A percentile compares a stretch with the other conserved stretches of the same genome.
These are phyloP conservation scores for Aspergillus tubingensis DNA, from an alignment of 2,329 filamentous ascomycete species.

Conservation along the genomic window DNA sequence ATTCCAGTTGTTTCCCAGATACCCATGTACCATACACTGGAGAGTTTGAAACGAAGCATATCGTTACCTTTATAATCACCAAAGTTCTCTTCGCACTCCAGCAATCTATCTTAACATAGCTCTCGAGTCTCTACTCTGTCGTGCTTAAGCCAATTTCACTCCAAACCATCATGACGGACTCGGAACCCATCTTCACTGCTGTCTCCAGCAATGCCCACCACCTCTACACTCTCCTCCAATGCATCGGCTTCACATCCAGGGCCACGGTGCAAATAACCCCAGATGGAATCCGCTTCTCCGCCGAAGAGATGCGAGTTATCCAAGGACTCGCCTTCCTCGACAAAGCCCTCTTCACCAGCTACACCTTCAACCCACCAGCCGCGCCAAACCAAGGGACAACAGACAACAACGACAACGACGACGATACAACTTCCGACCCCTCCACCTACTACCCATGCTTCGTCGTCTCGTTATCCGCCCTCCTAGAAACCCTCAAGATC, in stretches of 20 bases:
- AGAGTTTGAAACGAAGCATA: constrained; percentile 28
- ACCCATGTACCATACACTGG: constrained; percentile 38
- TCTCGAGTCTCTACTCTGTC: constrained; percentile 14
- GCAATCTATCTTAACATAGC: constrained; percentile 19
- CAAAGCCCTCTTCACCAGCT: constrained; percentile 84
- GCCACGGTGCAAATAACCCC: constrained; percentile 74
- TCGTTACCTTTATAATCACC: constrained; percentile 38
- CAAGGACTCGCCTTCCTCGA: constrained; percentile 88
- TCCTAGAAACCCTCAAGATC: constrained; percentile 93
- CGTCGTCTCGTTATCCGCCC: constrained; percentile 79
- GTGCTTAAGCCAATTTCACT: constrained; percentile 7
- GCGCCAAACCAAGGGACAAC: constrained; percentile 17
- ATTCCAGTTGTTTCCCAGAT: constrained; percentile 25
- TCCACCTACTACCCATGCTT: constrained; percentile 64
- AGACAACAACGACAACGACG: constrained; percentile 24
- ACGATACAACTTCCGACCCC: constrained; percentile 40
- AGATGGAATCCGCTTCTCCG: constrained; percentile 82
- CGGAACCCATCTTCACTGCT: constrained; percentile 57
- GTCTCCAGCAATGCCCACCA: constrained; percentile 64
- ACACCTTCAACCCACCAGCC: constrained; percentile 62
- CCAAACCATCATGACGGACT: constrained; percentile 18
- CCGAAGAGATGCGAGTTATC: constrained; percentile 86
- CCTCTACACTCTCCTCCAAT: constrained; percentile 61
- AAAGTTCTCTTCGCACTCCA: constrained; percentile 22
- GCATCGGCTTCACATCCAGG: constrained; percentile 62